Percentiles rank a stretch among this genome's conserved stretches.
Conservation (phyloP, 257 asterid species). For the Primulina huaijiensis region DNA sequence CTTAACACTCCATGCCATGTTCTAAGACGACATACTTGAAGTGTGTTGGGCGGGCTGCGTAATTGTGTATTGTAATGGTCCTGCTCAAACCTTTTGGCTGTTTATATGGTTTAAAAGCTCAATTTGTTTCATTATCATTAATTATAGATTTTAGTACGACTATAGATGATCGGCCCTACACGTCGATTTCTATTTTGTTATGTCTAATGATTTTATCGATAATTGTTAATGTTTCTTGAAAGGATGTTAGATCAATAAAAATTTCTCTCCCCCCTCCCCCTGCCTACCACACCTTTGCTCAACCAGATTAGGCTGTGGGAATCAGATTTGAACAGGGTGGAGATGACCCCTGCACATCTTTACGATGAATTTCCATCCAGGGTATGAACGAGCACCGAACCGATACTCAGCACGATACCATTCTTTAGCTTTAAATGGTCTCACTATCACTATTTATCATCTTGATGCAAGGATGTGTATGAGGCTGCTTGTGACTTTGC, state of each 20-base stretch:
- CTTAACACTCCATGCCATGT: too few relatives aligned
- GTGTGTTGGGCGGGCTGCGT: background rate
- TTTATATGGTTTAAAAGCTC: too few relatives aligned
- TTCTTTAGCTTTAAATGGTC: background rate
- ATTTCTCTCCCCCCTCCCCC: background rate
- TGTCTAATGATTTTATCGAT: background rate
- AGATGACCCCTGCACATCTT: conserved; percentile 59
- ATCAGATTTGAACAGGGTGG: conserved; percentile 90
- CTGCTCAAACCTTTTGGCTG: too few relatives aligned
- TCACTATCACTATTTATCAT: background rate
- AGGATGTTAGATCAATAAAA: too few relatives aligned
- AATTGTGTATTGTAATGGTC: too few relatives aligned
- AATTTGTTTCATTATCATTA: too few relatives aligned
- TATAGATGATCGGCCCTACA: too few relatives aligned
- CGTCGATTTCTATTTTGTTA: background rate
- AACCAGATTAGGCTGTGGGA: conserved; percentile 91
- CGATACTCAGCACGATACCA: background rate
- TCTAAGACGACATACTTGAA: background rate
- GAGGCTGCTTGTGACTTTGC: conserved; percentile 91
- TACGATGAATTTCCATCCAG: conserved; percentile 82
- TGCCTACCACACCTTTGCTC: background rate
- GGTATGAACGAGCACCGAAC: conserved; percentile 35
- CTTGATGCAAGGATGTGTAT: conserved; percentile 59
- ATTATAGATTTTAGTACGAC: too few relatives aligned
- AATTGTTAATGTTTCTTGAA: background rate